These are phyloP conservation scores for Saussurea involucrata DNA, from an alignment of 129 eudicot genomes.

Conservation along the genomic window DNA sequence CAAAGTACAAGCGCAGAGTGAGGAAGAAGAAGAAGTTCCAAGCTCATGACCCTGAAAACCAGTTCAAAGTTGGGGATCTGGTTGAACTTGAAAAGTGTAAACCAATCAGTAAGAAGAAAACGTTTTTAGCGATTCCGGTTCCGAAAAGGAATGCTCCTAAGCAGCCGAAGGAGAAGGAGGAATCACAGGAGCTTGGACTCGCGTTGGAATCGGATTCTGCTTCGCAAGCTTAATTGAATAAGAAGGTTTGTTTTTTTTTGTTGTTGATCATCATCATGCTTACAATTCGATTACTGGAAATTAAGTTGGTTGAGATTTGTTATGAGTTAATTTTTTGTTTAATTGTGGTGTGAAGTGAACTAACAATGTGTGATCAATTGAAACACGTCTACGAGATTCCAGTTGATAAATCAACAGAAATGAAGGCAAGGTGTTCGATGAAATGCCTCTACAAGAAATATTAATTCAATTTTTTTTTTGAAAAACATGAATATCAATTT, in stretches of 20 bases:
- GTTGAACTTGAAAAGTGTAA: conserved; percentile 78
- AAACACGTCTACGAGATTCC: background rate
- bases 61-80: conserved; percentile 64
- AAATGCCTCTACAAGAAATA: background rate
- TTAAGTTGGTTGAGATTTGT: conserved; percentile 1
- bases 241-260: background rate
- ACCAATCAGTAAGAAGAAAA: conserved; percentile 85
- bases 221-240: conserved; percentile 31
- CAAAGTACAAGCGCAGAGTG: conserved; percentile 87
- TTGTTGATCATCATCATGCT: background rate
- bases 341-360: background rate
- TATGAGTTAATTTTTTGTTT: background rate
- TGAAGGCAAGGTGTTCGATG: conserved; percentile 13
- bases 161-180: conserved; percentile 9
- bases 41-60: conserved; percentile 88
- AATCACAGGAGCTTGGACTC: conserved; percentile 48
- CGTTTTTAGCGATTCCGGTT: conserved; percentile 65
- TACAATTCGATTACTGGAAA: background rate
- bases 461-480: no score
- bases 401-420: background rate
- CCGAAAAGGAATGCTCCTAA: conserved; percentile 32
- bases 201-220: conserved; percentile 46
- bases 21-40: conserved; percentile 89
- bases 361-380: conserved; percentile 1
- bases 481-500: no score